Evolutionary conservation across 2,329 filamentous ascomycete genomes (phyloP).

Genomic region (Scleromitrula shiraiana): DNA sequence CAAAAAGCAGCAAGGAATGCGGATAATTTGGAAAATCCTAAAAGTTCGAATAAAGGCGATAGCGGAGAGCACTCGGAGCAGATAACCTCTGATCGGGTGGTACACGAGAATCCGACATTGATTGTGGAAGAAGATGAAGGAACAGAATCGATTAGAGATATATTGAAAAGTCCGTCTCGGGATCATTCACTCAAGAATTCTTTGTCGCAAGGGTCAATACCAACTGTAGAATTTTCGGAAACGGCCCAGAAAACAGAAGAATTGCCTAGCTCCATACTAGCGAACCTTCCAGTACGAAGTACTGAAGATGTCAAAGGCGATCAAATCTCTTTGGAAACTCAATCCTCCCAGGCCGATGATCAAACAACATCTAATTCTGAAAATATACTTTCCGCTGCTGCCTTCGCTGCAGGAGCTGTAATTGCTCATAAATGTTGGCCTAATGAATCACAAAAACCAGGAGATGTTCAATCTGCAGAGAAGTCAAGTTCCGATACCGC

Average conservation of each 20-base stretch:
- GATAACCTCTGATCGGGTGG: too few relatives aligned
- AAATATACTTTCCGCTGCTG: not conserved
- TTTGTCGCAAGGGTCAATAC: too few relatives aligned
- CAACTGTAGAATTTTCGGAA: too few relatives aligned
- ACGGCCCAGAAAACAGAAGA: not conserved
- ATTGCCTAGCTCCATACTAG: not conserved
- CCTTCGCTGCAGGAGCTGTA: not conserved
- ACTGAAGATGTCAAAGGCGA: not conserved
- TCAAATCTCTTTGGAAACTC: not conserved
- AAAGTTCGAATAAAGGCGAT: not conserved
- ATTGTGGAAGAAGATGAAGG: not conserved
- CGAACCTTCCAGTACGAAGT: not conserved
- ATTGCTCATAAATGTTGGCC: not conserved
- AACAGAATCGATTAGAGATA: too few relatives aligned
- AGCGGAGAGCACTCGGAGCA: not conserved
- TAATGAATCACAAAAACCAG: not conserved
- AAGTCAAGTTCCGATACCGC: not conserved
- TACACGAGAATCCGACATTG: not conserved
- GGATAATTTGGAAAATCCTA: conserved; percentile 12
- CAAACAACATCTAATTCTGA: not conserved
- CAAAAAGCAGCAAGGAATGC: conserved; percentile 25
- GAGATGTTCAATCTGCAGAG: too few relatives aligned
- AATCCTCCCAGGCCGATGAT: not conserved
- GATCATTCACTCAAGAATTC: too few relatives aligned
- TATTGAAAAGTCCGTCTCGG: too few relatives aligned